Base-by-base conservation (phyloP, 768 basidiomycete species). In the Lentinula sp. region DNA sequence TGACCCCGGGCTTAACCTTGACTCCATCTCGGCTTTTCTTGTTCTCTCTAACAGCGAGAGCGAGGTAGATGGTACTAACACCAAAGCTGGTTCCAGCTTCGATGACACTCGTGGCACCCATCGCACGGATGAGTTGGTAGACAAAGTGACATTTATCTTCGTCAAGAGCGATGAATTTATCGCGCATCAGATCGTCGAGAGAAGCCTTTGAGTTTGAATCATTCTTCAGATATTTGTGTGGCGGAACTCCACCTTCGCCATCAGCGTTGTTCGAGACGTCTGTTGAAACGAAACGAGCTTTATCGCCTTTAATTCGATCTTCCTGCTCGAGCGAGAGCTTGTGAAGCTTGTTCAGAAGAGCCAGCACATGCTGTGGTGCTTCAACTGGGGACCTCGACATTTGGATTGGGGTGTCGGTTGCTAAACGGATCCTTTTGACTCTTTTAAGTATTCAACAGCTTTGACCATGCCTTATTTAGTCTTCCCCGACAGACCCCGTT, bases 1-100 rank as follows among this genome's bases (percentile, higher is more conserved):
- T 53, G 18, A 62, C 58, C n/a, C 60, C 59, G 28, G 62, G 46
- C 45, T 49, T 59, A n/a, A 16, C 8, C 37, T 35, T 39, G 4
- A 35, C 28, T 33, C 20, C 41, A 39, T 35, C 37, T 28, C 16
- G 6, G 3, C 28, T 16, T 23, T 61, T 54, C 41, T 49, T 51
- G 58, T 62, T 62, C 20, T 62, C 57, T 37, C 36, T 3, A 15
- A 62, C 62, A 13, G 62, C 62, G 8, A 49, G 43, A 28, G 51
- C 36, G 35, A 62, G 46, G 37, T 54, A 62, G 8, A 62, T 58
- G 4, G 51, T 43, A 41, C 59, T 61, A 28, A 62, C 57, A 9
- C 62, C 62, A 53, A 50, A 62, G 15, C 45, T 50, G 9, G 62
- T 62, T 9, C 62, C 62, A 28, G 62, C 62, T 53, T 56, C 62